Conservation (phyloP, 2,329 filamentous ascomycete genomes). For the Thermothelomyces thermophilus region DNA sequence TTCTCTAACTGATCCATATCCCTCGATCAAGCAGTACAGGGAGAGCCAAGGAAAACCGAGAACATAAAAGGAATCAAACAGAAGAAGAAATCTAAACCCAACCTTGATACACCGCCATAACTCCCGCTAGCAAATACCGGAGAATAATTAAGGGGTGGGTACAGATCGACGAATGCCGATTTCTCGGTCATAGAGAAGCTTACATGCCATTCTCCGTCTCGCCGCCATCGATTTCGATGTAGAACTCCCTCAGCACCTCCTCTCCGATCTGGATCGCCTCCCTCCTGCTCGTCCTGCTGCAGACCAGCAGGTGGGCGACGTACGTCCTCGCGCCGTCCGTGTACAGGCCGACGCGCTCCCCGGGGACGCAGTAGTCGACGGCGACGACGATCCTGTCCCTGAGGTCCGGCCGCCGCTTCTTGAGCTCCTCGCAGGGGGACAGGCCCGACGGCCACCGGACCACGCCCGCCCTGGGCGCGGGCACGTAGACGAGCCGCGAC, state of each 20-base stretch:
- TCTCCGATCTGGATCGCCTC: constrained; percentile 20
- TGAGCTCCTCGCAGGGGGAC: constrained; percentile 21
- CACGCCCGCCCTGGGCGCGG: constrained; percentile 17
- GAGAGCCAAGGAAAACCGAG: too few species aligned
- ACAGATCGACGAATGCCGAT: too few species aligned
- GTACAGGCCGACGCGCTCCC: constrained; percentile 16
- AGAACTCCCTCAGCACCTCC: constrained; percentile 16
- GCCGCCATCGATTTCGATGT: constrained; percentile 12
- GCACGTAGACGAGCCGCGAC: constrained; percentile 22
- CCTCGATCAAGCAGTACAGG: too few species aligned
- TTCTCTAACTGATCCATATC: too few species aligned
- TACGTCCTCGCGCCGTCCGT: constrained; percentile 23
- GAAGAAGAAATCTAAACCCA: too few species aligned
- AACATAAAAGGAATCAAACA: too few species aligned
- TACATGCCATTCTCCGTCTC: too few species aligned
- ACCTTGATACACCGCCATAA: too few species aligned
- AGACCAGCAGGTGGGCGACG: constrained; percentile 22
- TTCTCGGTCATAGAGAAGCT: too few species aligned
- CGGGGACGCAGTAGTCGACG: constrained; percentile 19
- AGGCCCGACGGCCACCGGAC: constrained; percentile 10
- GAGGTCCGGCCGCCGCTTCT: constrained; percentile 17
- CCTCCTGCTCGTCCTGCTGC: constrained; percentile 16
- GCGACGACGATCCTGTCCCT: constrained; percentile 18
- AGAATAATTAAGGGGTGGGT: too few species aligned
- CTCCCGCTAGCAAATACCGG: too few species aligned